Conservation (phyloP, 108 stramenopile genomes). For the Stephanodiscus minutulus region DNA sequence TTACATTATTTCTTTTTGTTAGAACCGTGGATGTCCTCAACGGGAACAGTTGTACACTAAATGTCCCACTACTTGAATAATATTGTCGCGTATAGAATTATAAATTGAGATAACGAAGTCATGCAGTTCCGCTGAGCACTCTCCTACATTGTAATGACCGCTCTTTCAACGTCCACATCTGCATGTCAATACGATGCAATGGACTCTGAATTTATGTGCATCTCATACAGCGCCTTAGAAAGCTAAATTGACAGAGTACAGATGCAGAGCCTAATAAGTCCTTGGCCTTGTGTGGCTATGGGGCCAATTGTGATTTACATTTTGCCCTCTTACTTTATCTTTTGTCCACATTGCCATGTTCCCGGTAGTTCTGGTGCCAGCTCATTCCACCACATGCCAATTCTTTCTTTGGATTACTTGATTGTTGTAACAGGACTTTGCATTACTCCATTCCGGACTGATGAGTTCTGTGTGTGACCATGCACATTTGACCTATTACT, state of each 20-base stretch:
- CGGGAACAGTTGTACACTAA: too few relatives aligned
- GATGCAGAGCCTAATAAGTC: constrained; percentile 60
- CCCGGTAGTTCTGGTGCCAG: constrained; percentile 46
- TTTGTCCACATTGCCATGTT: background rate
- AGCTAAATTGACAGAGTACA: constrained; percentile 58
- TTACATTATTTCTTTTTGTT: background rate
- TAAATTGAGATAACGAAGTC: constrained; percentile 17
- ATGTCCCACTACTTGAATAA: background rate
- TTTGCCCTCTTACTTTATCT: background rate
- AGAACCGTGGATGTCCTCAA: too few relatives aligned
- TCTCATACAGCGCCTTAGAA: constrained; percentile 21
- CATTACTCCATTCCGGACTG: background rate
- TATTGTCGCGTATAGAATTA: background rate
- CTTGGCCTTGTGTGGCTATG: constrained; percentile 58
- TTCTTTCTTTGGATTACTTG: constrained; percentile 15
- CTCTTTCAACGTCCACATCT: background rate
- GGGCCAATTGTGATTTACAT: constrained; percentile 77
- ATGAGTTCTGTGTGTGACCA: background rate
- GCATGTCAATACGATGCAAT: too few relatives aligned
- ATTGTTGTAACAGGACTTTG: background rate
- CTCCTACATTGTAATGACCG: background rate
- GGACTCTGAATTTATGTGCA: constrained; percentile 8
- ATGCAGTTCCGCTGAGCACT: constrained; percentile 10
- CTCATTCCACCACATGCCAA: constrained; percentile 58
- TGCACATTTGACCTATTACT: constrained; percentile 2